Conservation (phyloP, 169 alveolate genomes). For the Perkinsus chesapeaki region DNA sequence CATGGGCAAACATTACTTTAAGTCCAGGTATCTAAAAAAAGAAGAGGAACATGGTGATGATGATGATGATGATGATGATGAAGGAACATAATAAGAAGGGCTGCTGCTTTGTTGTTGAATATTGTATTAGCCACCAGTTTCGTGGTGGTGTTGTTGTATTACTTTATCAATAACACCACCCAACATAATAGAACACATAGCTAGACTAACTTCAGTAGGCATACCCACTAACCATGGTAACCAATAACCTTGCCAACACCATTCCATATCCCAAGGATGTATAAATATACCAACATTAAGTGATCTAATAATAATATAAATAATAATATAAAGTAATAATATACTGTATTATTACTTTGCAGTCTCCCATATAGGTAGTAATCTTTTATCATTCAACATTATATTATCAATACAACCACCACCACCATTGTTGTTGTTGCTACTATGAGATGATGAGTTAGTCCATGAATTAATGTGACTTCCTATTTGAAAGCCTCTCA, state of each 20-base stretch:
- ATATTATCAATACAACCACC: not conserved
- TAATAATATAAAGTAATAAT: not conserved
- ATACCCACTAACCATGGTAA: constrained; percentile 13
- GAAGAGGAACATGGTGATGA: no score
- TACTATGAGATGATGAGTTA: no score
- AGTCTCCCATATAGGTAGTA: not conserved
- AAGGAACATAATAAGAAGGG: no score
- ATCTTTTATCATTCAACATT: not conserved
- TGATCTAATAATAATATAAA: not conserved
- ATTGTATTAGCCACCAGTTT: no score
- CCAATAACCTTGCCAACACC: not conserved
- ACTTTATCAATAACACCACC: not conserved
- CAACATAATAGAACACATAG: constrained; percentile 5
- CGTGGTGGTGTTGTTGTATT: not conserved
- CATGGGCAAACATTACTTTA: constrained; percentile 7
- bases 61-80: not conserved
- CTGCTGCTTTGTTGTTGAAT: no score
- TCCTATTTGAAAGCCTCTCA: constrained; percentile 11
- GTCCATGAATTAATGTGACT: not conserved
- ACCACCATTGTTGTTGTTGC: not conserved
- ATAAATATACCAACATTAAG: not conserved
- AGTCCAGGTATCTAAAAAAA: not conserved
- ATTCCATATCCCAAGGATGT: constrained; percentile 16
- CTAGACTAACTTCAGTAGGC: constrained; percentile 4
- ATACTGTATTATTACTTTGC: not conserved